Evolutionary conservation across 2,329 filamentous ascomycete species (phyloP).

Genomic region (Furcasterigmium sp.): DNA sequence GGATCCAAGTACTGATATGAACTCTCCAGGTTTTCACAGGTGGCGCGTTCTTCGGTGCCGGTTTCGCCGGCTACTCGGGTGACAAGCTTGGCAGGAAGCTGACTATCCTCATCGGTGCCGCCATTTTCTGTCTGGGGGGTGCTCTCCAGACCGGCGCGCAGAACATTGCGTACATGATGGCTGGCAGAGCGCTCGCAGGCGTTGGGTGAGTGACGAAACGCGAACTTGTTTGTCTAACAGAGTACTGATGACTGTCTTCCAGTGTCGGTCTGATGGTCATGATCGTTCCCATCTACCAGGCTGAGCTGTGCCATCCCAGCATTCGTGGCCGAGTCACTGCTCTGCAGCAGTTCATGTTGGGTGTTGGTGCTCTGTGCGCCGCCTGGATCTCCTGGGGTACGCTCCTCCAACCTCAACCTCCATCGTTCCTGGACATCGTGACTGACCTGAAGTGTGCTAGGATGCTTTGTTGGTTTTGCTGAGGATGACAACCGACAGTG

Average conservation of each 20-base stretch:
- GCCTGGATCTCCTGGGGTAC: conserved; percentile 67
- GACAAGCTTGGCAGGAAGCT: conserved; percentile 62
- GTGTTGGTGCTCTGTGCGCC: conserved; percentile 67
- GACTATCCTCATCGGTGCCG: conserved; percentile 67
- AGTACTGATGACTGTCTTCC: too few species aligned
- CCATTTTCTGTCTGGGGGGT: conserved; percentile 69
- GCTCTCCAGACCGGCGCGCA: conserved; percentile 66
- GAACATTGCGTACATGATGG: conserved; percentile 56
- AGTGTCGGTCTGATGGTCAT: conserved; percentile 41
- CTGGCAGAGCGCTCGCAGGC: conserved; percentile 65
- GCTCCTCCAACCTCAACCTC: too few species aligned
- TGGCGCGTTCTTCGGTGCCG: conserved; percentile 66
- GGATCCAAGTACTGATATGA: too few species aligned
- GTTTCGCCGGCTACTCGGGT: conserved; percentile 56
- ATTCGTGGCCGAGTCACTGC: conserved; percentile 72
- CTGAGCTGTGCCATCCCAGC: conserved; percentile 71
- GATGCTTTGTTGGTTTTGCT: neutral
- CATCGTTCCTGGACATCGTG: too few species aligned
- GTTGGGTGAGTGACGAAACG: too few species aligned
- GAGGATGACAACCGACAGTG: conserved; percentile 19
- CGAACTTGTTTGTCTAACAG: too few species aligned
- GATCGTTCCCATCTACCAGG: conserved; percentile 62
- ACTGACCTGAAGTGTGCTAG: too few species aligned
- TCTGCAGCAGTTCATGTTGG: conserved; percentile 79
- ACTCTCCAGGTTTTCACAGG: conserved; percentile 78